Evolutionary conservation across 164 flowering plant species (phyloP), one percentile per base, ranked within the genome.

Genomic region (Vitis cinerea): DNA sequence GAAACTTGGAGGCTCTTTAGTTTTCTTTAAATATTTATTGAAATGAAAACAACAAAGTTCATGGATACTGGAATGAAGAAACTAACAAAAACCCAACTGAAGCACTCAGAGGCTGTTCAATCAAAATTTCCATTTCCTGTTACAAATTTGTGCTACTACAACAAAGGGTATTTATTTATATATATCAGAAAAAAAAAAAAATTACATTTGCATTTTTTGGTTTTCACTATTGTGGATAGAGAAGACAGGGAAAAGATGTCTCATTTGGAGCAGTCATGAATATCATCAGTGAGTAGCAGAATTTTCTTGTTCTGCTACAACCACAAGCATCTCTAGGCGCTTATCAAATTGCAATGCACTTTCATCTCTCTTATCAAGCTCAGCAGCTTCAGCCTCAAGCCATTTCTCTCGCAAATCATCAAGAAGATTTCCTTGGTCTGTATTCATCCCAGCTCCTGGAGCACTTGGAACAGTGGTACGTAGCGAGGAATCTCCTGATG

Each of bases 311-410:
- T 93, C 79, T 19, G 97, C 99, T 2, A 88, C 73, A 50, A 84
- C 71, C 91, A 96, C 80, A 53, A 96, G 97, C 89, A 89, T 89
- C 81, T 89, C 95, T 54, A 96, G 91, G 55, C 98, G 91, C 79
- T 85, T 87, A 72, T 93, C 99, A 71, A 96, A 96, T 30, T 83
- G 78, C 23, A 87, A 64, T n/a, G 99, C 99, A 78, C 99, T 93
- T 73, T 93, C 97, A 76, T 96, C 98, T 81, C 99, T 88, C 85
- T 88, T 71, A 78, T 96, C 99, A 29, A 96, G 98, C 82, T 93
- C 98, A 44, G 90, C 97, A 71, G 90, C 99, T 83, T 93, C 99
- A 63, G 92, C 90, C 81, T 93, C 98, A 27, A 96, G 95, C 99
- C 99, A 96, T 74, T 93, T 96, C 65, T 96, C 99, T 57, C 99